Evolutionary conservation across 108 stramenopile genomes (phyloP), one percentile per base, ranked within the genome.

Genomic region (Nannochloropsis granulata): DNA sequence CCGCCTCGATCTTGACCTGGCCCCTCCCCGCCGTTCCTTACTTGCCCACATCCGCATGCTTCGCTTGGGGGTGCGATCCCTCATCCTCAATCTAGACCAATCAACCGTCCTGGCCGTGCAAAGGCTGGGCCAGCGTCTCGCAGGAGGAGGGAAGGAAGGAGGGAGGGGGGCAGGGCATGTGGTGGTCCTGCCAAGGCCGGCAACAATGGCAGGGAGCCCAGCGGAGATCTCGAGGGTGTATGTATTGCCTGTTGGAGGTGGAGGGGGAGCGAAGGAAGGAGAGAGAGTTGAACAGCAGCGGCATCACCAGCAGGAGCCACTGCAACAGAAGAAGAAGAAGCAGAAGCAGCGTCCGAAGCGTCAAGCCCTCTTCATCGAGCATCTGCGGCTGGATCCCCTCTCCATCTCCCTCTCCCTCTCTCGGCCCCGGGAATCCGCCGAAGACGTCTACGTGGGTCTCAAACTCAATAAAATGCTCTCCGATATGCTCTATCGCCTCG

Each of bases 401-500:
- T 10, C 56, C 11, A 82, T 88, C 13, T 25, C 82, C 44, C 82
- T 88, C 13, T 88, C 88, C 19, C 84, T 88, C 13, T 84, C 84
- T 44, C 82, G 88, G 13, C 84, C 84, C 42, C 81, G 46, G 45
- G 79, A 83, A 25, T 23, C 82, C 46, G 43, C 25, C n/a, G 85
- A 88, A 80, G 82, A 45, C 14, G 85, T 85, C 3, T 85, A 85
- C 44, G 79, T 82, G 44, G 85, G 84, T 3, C 78, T 88, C 2
- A 85, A 80, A 78, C 84, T 81, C 24, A 44, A 43, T 12, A 84
- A 88, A 44, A 85, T 88, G 88, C 81, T 88, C 14, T 44, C 83
- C 23, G 88, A 89, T 81, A 25, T 85, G 42, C 82, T 89, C 85
- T 81, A 83, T 83, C 56, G 88, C 24, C 82, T 89, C 85, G 88